phyloP scores from a whole-genome alignment of 179 eudicot species.

The Pouteria campechiana region DNA sequence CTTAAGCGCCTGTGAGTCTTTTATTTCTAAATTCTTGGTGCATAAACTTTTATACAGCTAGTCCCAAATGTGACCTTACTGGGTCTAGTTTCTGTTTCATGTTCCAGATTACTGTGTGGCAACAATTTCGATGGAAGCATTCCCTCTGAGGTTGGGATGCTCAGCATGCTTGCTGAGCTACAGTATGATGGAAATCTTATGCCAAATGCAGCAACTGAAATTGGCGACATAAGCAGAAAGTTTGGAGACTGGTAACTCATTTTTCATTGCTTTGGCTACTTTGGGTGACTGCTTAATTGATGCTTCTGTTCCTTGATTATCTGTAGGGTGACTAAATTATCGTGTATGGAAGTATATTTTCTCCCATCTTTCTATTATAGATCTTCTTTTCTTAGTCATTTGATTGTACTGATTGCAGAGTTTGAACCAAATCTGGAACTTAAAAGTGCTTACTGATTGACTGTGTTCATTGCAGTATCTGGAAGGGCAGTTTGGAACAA shows the following conservation, averaged over 20 bases:
- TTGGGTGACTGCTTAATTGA: no score
- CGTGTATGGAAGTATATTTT: no score
- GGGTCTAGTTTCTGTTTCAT: background rate
- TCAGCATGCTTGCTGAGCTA: conserved; percentile 36
- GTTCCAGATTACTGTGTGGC: conserved; percentile 52
- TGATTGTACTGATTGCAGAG: no score
- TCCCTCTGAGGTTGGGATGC: conserved; percentile 45
- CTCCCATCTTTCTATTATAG: no score
- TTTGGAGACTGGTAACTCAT: conserved; percentile 43
- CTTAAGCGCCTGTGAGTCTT: conserved; percentile 39
- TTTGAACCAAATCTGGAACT: no score
- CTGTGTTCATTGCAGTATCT: conserved; percentile 21
- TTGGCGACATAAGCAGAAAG: conserved; percentile 39
- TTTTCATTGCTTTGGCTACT: background rate
- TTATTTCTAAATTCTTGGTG: background rate
- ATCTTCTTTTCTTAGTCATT: no score
- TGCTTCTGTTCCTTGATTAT: no score
- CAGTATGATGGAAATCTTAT: conserved; percentile 47
- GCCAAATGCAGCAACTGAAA: conserved; percentile 14
- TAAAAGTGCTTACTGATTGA: no score
- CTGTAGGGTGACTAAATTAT: no score
- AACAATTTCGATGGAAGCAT: conserved; percentile 53
- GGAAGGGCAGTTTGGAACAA: conserved; percentile 16
- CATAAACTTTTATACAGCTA: background rate
- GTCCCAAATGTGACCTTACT: background rate